Conservation (phyloP, 2,329 filamentous ascomycete genomes). For the Hypoxylon sp. region DNA sequence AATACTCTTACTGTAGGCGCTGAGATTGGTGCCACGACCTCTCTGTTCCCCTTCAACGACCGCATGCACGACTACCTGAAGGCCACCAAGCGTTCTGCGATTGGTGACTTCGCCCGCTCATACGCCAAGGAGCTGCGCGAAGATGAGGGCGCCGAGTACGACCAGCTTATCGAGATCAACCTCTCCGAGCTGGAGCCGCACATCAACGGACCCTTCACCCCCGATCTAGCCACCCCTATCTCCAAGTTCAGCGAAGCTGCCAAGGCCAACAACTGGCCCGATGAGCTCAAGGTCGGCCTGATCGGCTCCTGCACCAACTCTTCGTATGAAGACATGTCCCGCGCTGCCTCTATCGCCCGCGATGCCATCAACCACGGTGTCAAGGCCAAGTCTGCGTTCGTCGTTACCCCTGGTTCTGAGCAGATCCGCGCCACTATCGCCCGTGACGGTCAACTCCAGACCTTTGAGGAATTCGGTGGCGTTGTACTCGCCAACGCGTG, state of each 20-base stretch:
- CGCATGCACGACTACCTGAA: constrained; percentile 95
- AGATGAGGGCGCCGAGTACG: constrained; percentile 92
- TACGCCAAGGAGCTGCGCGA: constrained; percentile 87
- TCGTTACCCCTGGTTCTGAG: constrained; percentile 94
- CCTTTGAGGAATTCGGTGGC: constrained; percentile 95
- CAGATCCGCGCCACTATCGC: constrained; percentile 94
- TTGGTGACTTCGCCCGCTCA: constrained; percentile 85
- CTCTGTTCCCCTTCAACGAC: constrained; percentile 97
- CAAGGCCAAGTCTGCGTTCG: constrained; percentile 93
- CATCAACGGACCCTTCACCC: constrained; percentile 98
- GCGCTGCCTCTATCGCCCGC: constrained; percentile 87
- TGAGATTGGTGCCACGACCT: constrained; percentile 86
- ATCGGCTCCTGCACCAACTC: constrained; percentile 99
- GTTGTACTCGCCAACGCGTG: constrained; percentile 96
- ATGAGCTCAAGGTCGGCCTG: constrained; percentile 94
- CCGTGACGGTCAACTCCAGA: constrained; percentile 89
- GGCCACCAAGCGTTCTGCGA: constrained; percentile 88
- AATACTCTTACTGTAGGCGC: constrained; percentile 55
- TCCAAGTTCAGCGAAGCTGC: constrained; percentile 96
- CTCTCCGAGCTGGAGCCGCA: constrained; percentile 94
- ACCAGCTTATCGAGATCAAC: constrained; percentile 96
- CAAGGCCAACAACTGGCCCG: constrained; percentile 94
- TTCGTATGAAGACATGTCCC: constrained; percentile 87
- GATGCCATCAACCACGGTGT: constrained; percentile 91
- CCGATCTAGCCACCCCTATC: constrained; percentile 95